Evolutionary conservation across 176 grass and related monocot species (phyloP).

Genomic region (Zoysia japonica): DNA sequence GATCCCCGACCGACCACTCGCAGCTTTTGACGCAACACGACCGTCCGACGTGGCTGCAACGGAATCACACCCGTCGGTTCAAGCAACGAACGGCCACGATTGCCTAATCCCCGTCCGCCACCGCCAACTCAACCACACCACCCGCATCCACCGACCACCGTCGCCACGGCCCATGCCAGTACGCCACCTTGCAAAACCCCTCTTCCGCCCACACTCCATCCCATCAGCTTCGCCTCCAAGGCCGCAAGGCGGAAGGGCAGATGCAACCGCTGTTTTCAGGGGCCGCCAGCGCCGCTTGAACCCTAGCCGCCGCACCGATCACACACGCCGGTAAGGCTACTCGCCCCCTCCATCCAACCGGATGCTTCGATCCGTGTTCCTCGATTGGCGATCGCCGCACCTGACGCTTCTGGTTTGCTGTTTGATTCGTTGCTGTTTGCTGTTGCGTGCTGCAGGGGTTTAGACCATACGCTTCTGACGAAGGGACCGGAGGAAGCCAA

Average conservation of each 20-base stretch:
- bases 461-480: constrained; percentile 29
- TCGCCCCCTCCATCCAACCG: not conserved
- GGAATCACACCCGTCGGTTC: not conserved
- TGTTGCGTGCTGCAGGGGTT: constrained; percentile 22
- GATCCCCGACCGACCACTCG: no score
- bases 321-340: constrained; percentile 7
- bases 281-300: not conserved
- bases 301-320: constrained; percentile 33
- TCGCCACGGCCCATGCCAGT: not conserved
- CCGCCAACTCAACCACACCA: not conserved
- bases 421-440: constrained; percentile 23
- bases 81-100: constrained; percentile 17
- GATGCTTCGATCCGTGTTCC: constrained; percentile 5
- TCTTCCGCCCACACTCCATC: constrained; percentile 13
- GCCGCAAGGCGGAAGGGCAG: constrained; percentile 12
- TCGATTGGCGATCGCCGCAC: not conserved
- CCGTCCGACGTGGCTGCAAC: not conserved
- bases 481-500: constrained; percentile 28
- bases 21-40: not conserved
- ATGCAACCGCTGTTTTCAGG: constrained; percentile 4
- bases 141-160: not conserved
- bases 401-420: not conserved
- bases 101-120: no score
- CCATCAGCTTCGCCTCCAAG: constrained; percentile 33
- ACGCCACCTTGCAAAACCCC: constrained; percentile 6